These are phyloP conservation scores for Bipolaris zeicola DNA, from an alignment of 2,329 filamentous ascomycete genomes.

Conservation along the genomic window DNA sequence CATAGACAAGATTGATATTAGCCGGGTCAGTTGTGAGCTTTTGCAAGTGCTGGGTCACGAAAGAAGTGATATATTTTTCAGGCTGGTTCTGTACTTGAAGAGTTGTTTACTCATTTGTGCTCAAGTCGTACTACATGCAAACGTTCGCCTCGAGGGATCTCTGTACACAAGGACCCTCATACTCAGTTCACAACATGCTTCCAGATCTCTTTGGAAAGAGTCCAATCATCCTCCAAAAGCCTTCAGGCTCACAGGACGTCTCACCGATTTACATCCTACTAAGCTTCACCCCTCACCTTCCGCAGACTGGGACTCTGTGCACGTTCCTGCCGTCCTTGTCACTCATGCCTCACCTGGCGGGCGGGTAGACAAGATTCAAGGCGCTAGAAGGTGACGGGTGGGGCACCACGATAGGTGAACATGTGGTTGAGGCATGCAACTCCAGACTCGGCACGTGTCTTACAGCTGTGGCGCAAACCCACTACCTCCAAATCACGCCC, in stretches of 20 bases:
- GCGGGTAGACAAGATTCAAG: slow-evolving; percentile 15
- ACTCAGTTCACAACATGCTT: too few species aligned
- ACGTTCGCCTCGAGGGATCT: too few species aligned
- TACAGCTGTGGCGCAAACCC: slow-evolving; percentile 26
- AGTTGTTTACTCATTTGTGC: too few species aligned
- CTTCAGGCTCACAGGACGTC: too few species aligned
- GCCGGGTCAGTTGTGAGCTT: too few species aligned
- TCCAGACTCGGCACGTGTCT: slow-evolving; percentile 15
- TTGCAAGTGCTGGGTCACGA: neutral
- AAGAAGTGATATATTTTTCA: neutral
- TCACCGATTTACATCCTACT: neutral
- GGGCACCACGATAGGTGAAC: slow-evolving; percentile 13
- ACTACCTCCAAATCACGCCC: slow-evolving; percentile 3
- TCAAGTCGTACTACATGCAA: too few species aligned
- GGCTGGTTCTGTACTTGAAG: too few species aligned
- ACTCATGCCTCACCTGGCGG: slow-evolving; percentile 11
- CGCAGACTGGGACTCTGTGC: neutral
- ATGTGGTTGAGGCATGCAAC: slow-evolving; percentile 21
- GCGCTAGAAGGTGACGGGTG: slow-evolving; percentile 16
- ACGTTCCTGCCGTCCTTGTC: slow-evolving; percentile 2
- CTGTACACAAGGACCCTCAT: too few species aligned
- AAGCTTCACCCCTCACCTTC: neutral
- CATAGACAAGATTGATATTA: neutral
- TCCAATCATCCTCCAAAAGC: neutral
- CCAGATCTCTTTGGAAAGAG: too few species aligned